These are phyloP conservation scores for Dioszegia aurantiaca DNA, from an alignment of 768 basidiomycete species.

Conservation along the genomic window DNA sequence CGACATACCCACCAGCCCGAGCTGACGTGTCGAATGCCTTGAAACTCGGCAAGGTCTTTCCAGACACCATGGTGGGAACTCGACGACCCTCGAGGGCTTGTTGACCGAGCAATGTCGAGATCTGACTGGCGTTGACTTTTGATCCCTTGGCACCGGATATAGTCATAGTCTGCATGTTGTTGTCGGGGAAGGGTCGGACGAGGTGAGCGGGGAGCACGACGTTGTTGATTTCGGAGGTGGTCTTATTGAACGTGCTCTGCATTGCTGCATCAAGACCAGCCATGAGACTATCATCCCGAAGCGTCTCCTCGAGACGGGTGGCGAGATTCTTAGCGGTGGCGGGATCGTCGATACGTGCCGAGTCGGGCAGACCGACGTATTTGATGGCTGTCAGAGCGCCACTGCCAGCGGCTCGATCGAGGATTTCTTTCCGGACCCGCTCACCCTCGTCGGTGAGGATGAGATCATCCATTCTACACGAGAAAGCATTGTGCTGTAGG, in stretches of 20 bases:
- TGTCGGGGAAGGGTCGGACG: conserved; percentile 89
- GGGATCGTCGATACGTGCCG: conserved; percentile 52
- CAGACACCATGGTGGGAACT: conserved; percentile 98
- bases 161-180: conserved; percentile 99
- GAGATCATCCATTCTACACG: conserved; percentile 98
- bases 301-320: conserved; percentile 76
- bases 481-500: conserved; percentile 93
- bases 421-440: conserved; percentile 63
- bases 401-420: conserved; percentile 65
- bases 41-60: conserved; percentile 97
- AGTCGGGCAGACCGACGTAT: conserved; percentile 58
- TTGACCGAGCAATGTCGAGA: conserved; percentile 95
- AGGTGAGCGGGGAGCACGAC: conserved; percentile 80
- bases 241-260: conserved; percentile 59
- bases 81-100: conserved; percentile 98
- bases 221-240: conserved; percentile 87
- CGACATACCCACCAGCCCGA: conserved; percentile 95
- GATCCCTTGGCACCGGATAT: conserved; percentile 97
- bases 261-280: conserved; percentile 74
- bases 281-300: conserved; percentile 95
- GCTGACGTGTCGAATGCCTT: conserved; percentile 96
- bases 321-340: conserved; percentile 51
- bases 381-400: conserved; percentile 87
- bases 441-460: conserved; percentile 82
- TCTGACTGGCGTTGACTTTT: conserved; percentile 93